Percentiles rank a stretch among this genome's conserved stretches.
Evolutionary conservation across 2,329 filamentous ascomycete genomes (phyloP).

Genomic region (Fusarium mexicanum): DNA sequence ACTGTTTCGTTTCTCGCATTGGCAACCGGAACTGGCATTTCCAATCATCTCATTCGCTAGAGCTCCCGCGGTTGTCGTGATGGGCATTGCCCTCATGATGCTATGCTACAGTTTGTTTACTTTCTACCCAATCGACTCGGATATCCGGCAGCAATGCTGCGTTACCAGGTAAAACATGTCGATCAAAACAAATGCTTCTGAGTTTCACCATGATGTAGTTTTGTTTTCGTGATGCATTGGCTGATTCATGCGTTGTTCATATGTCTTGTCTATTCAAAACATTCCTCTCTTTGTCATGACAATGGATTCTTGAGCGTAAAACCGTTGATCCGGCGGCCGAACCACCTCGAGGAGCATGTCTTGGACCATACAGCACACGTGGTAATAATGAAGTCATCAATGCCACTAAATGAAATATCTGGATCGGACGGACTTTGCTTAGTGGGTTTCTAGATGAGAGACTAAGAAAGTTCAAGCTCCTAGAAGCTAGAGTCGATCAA

Average conservation of each 20-base stretch:
- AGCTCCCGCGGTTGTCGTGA: constrained; percentile 12
- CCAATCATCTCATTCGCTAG: constrained; percentile 26
- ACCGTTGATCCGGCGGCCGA: constrained; percentile 10
- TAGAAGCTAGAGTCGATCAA: not conserved
- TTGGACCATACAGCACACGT: constrained; percentile 12
- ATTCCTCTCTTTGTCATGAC: constrained; percentile 9
- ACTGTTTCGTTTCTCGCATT: constrained; percentile 10
- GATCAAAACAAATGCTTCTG: not conserved
- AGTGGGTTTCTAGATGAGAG: not conserved
- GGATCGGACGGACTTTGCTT: not conserved
- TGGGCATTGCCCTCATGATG: constrained; percentile 26
- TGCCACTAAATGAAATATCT: constrained; percentile 4
- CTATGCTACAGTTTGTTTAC: constrained; percentile 29
- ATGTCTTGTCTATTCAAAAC: not conserved
- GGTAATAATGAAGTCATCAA: constrained; percentile 25
- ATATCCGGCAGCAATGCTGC: not conserved
- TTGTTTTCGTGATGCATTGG: not conserved
- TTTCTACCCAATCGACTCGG: constrained; percentile 10
- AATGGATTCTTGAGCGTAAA: not conserved
- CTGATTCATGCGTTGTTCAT: not conserved
- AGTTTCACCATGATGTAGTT: constrained; percentile 20
- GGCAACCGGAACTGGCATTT: constrained; percentile 1
- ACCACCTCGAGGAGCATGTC: not conserved
- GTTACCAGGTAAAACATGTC: constrained; percentile 12
- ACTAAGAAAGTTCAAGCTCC: not conserved